Evolutionary conservation across 129 eudicot species (phyloP).

Genomic region (Chrysanthemum makinoi): DNA sequence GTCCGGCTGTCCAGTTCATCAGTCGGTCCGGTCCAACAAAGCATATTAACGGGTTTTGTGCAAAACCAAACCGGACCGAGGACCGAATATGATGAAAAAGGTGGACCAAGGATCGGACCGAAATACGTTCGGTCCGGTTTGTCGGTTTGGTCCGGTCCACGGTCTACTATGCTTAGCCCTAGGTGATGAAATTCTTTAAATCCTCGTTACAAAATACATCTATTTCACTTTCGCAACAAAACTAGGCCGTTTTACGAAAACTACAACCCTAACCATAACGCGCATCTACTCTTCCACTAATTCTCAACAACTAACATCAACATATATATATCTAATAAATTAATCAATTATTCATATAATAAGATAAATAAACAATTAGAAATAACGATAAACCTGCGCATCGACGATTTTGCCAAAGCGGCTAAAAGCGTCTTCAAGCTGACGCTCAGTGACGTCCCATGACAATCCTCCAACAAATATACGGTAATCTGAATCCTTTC

Average conservation of each 20-base stretch:
- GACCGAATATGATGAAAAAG: too few relatives aligned
- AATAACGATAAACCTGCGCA: constrained; percentile 50
- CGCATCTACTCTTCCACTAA: not conserved
- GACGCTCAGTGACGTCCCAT: constrained; percentile 80
- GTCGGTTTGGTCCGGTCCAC: too few relatives aligned
- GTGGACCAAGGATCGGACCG: too few relatives aligned
- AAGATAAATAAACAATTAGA: not conserved
- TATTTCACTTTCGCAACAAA: not conserved
- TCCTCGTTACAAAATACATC: not conserved
- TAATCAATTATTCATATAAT: not conserved
- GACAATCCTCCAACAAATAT: constrained; percentile 87
- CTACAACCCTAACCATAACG: not conserved
- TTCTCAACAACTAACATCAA: not conserved
- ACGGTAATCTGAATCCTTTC: constrained; percentile 75
- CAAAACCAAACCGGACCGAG: too few relatives aligned
- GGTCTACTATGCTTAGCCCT: too few relatives aligned
- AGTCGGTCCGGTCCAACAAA: too few relatives aligned
- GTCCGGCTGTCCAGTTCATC: too few relatives aligned
- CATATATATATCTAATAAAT: not conserved
- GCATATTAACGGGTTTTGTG: too few relatives aligned
- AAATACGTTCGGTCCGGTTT: too few relatives aligned
- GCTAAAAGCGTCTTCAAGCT: constrained; percentile 75
- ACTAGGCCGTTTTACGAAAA: not conserved
- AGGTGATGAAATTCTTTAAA: not conserved
- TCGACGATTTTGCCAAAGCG: constrained; percentile 87